Evolutionary conservation across 2,329 filamentous ascomycete genomes (phyloP).

Genomic region (Xylariaceae sp.): DNA sequence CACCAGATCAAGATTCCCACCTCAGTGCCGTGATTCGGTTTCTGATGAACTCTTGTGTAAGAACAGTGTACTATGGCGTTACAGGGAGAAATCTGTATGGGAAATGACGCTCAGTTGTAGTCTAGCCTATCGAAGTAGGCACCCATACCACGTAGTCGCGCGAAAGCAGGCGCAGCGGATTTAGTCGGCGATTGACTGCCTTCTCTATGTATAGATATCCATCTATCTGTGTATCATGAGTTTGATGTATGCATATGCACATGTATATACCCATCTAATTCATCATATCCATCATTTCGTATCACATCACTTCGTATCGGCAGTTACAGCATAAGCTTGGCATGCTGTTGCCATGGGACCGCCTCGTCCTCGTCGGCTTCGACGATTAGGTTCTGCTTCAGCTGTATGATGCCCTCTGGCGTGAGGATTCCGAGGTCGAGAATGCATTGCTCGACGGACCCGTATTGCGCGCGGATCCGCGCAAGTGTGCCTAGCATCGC

Average conservation of each 20-base stretch:
- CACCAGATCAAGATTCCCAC: conserved; percentile 70
- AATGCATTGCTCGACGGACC: conserved; percentile 69
- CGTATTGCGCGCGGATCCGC: conserved; percentile 65
- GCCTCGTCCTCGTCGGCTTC: conserved; percentile 33
- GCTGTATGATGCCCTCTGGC: conserved; percentile 55
- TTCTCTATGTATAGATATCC: conserved; percentile 28
- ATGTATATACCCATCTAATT: conserved; percentile 31
- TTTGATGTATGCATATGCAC: conserved; percentile 22
- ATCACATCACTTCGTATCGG: neutral
- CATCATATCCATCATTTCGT: conserved; percentile 7
- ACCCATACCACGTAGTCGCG: neutral
- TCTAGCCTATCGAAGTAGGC: conserved; percentile 15
- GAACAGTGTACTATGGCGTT: conserved; percentile 32
- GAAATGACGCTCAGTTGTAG: conserved; percentile 7
- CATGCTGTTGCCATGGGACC: conserved; percentile 39
- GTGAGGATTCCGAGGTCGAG: conserved; percentile 62
- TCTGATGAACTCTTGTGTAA: conserved; percentile 27
- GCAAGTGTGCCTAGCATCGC: conserved; percentile 56
- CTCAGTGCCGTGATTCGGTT: conserved; percentile 55
- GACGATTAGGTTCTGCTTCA: conserved; percentile 39
- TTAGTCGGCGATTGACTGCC: conserved; percentile 17
- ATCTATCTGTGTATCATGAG: conserved; percentile 19
- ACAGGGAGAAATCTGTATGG: conserved; percentile 2
- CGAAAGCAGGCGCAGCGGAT: conserved; percentile 2
- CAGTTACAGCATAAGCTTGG: conserved; percentile 27